Percentiles rank a stretch among this genome's conserved stretches.
Evolutionary conservation across 352 stramenopile species (phyloP).

Genomic region (Pythium dissotocum): DNA sequence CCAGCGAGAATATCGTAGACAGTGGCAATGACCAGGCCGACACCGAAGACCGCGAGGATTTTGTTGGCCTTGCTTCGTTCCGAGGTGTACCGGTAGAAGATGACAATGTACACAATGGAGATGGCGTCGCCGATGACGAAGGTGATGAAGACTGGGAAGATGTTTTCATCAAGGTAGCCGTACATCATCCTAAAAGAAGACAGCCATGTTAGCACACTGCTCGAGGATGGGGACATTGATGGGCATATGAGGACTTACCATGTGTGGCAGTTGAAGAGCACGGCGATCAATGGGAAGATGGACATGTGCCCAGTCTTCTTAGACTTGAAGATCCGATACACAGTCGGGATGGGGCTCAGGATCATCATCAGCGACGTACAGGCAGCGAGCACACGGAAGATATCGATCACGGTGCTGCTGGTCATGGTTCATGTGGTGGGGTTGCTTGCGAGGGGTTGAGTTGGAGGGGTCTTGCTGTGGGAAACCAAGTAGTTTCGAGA

Average conservation of each 20-base stretch:
- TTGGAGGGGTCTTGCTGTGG: not conserved
- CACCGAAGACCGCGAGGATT: conserved; percentile 23
- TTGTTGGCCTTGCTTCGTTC: conserved; percentile 39
- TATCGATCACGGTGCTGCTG: conserved; percentile 13
- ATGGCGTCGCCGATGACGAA: conserved; percentile 47
- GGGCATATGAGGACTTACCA: conserved; percentile 14
- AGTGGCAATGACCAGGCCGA: conserved; percentile 23
- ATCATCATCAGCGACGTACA: conserved; percentile 47
- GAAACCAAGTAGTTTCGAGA: not conserved
- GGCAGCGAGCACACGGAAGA: conserved; percentile 39
- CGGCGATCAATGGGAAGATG: conserved; percentile 48
- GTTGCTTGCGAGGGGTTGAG: too few species aligned
- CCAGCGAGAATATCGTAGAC: conserved; percentile 45
- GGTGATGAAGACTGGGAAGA: conserved; percentile 53
- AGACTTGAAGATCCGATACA: conserved; percentile 41
- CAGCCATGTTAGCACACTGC: not conserved
- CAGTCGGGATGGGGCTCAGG: conserved; percentile 45
- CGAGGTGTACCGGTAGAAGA: conserved; percentile 54
- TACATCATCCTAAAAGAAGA: conserved; percentile 34
- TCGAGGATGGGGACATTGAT: too few species aligned
- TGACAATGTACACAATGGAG: conserved; percentile 43
- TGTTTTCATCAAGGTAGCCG: conserved; percentile 48
- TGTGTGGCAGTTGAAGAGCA: conserved; percentile 48
- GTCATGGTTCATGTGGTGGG: conserved; percentile 22
- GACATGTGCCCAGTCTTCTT: conserved; percentile 47